Conservation (phyloP, 2,329 filamentous ascomycete species). For the Plectosphaerella sp. region DNA sequence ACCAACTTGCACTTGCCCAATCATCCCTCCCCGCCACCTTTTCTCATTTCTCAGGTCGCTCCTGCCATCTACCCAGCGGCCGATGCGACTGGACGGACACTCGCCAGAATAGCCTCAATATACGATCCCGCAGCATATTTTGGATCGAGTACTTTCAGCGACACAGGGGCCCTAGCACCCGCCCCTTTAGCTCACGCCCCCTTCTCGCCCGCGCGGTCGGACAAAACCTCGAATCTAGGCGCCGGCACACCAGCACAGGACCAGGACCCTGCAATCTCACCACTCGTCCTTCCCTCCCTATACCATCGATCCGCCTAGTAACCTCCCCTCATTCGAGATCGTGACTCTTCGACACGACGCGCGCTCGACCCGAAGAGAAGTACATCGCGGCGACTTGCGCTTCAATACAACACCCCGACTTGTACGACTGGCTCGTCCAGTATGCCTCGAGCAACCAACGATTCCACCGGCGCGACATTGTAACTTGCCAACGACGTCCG, state of each 20-base stretch:
- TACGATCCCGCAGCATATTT: too few relatives aligned
- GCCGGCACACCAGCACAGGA: too few relatives aligned
- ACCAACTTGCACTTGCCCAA: not conserved
- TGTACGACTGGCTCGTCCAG: slow-evolving; percentile 1
- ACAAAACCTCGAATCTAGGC: not conserved
- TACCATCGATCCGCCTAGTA: not conserved
- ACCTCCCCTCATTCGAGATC: not conserved
- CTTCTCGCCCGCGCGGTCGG: not conserved
- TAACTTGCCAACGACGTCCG: slow-evolving; percentile 7
- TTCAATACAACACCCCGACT: slow-evolving; percentile 2
- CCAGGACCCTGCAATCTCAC: not conserved
- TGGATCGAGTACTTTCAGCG: too few relatives aligned
- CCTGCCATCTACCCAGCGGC: too few relatives aligned
- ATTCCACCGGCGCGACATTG: slow-evolving; percentile 5
- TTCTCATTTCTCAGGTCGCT: not conserved
- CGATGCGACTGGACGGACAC: not conserved
- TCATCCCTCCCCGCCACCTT: not conserved
- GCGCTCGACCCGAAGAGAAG: not conserved
- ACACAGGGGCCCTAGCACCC: not conserved
- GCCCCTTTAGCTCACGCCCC: not conserved
- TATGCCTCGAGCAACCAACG: slow-evolving; percentile 8
- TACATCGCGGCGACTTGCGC: not conserved
- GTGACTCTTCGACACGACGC: not conserved
- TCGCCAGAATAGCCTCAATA: not conserved
- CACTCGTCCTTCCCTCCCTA: not conserved